phyloP scores from a whole-genome alignment of 2,329 filamentous ascomycete genomes.

The Diaporthe citriasiana region DNA sequence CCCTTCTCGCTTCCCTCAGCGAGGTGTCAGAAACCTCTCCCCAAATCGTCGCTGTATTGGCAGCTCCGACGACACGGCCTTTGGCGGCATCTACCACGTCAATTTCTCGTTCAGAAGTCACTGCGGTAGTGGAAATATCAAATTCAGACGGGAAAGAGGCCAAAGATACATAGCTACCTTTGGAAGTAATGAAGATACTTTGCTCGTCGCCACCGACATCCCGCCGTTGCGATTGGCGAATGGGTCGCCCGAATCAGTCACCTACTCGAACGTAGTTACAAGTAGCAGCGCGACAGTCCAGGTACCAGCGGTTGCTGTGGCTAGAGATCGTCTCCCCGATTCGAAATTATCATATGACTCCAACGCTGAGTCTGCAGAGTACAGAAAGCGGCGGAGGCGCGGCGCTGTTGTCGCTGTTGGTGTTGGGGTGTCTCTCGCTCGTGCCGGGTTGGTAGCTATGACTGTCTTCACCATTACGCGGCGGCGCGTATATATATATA shows the following conservation, averaged over 20 bases:
- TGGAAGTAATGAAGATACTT: background rate
- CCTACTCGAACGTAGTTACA: background rate
- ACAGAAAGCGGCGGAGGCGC: slow-evolving; percentile 7
- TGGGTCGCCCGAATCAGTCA: background rate
- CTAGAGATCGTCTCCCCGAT: background rate
- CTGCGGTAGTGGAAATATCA: background rate
- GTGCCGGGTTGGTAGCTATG: slow-evolving; percentile 32
- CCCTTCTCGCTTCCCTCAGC: too few species aligned
- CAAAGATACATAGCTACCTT: background rate
- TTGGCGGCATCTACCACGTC: too few species aligned
- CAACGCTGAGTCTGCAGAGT: background rate
- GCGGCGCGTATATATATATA: slow-evolving; percentile 35
- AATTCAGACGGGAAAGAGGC: background rate
- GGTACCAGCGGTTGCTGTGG: background rate
- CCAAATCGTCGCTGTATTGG: too few species aligned
- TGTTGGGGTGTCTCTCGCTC: slow-evolving; percentile 21
- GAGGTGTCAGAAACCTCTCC: too few species aligned
- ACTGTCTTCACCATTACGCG: slow-evolving; percentile 30
- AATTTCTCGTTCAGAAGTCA: too few species aligned
- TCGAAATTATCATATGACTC: background rate
- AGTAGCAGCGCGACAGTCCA: background rate
- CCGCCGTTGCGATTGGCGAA: background rate
- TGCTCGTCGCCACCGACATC: background rate
- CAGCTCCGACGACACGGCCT: too few species aligned
- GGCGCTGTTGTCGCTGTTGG: slow-evolving; percentile 27